Percentiles rank a stretch among this genome's conserved stretches.
Conservation (phyloP, 2,329 filamentous ascomycete species). For the Penicillium sp. region DNA sequence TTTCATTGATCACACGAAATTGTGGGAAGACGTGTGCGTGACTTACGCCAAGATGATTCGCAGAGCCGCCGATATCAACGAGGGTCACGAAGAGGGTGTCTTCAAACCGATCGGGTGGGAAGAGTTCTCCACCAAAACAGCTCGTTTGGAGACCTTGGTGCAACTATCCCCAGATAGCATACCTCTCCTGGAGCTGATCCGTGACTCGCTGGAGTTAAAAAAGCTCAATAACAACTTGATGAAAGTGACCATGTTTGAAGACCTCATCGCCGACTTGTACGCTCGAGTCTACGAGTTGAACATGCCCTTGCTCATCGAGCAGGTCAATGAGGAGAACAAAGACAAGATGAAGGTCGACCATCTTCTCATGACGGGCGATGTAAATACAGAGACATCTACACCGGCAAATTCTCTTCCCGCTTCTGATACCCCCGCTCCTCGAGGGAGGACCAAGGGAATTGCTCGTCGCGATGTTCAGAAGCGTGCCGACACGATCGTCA, state of each 20-base stretch:
- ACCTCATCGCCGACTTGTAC: slow-evolving; percentile 91
- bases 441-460: slow-evolving; percentile 61
- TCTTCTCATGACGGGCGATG: slow-evolving; percentile 50
- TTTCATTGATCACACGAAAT: slow-evolving; percentile 65
- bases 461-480: slow-evolving; percentile 65
- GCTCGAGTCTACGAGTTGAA: slow-evolving; percentile 60
- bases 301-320: slow-evolving; percentile 47
- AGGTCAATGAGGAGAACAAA: slow-evolving; percentile 52
- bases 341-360: slow-evolving; percentile 57
- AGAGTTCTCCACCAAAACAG: slow-evolving; percentile 66
- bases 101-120: slow-evolving; percentile 70
- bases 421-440: slow-evolving; percentile 43
- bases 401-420: slow-evolving; percentile 40
- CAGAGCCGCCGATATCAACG: slow-evolving; percentile 60
- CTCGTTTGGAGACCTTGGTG: slow-evolving; percentile 65
- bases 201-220: slow-evolving; percentile 72
- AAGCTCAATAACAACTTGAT: slow-evolving; percentile 85
- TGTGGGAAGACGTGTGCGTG: slow-evolving; percentile 67
- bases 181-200: slow-evolving; percentile 65
- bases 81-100: slow-evolving; percentile 67
- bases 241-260: slow-evolving; percentile 85
- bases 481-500: slow-evolving; percentile 63
- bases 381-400: slow-evolving; percentile 38
- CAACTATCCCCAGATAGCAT: slow-evolving; percentile 55
- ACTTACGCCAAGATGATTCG: slow-evolving; percentile 66